These are phyloP conservation scores for Rhodotorula sp. DNA, from an alignment of 1,284 basidiomycete species.

Conservation along the genomic window DNA sequence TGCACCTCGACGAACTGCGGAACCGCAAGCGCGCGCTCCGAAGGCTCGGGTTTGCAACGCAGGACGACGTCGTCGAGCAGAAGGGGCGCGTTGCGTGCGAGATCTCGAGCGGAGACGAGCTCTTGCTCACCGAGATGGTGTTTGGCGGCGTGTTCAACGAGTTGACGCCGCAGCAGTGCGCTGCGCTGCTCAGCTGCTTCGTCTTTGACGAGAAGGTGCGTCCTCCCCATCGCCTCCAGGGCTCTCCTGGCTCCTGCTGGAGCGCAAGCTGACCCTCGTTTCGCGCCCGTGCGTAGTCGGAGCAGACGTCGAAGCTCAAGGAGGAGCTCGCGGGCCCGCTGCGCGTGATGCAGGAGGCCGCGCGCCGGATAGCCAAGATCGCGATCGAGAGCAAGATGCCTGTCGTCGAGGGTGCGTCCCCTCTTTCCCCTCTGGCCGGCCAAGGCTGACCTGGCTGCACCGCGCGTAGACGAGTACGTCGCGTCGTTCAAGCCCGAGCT, in stretches of 20 bases:
- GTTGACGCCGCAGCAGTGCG: constrained; percentile 86
- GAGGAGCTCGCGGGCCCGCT: constrained; percentile 91
- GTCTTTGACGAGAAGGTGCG: constrained; percentile 95
- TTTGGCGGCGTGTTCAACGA: constrained; percentile 96
- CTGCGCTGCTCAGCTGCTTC: constrained; percentile 90
- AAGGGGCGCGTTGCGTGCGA: constrained; percentile 99
- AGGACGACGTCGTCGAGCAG: constrained; percentile 92
- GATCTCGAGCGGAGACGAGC: constrained; percentile 94
- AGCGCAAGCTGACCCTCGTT: not conserved
- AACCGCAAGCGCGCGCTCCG: constrained; percentile 91
- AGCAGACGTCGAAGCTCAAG: constrained; percentile 79
- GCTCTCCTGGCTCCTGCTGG: not conserved
- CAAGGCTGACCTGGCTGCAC: not conserved
- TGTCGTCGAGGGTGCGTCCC: constrained; percentile 66
- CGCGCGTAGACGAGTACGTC: constrained; percentile 75
- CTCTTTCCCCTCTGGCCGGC: not conserved
- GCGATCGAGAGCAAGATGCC: constrained; percentile 88
- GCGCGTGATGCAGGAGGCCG: constrained; percentile 92
- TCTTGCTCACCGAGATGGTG: constrained; percentile 93
- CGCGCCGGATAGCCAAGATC: constrained; percentile 90
- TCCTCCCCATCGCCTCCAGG: not conserved
- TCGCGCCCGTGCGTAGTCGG: constrained; percentile 64
- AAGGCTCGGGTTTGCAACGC: constrained; percentile 83
- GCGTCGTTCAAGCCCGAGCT: constrained; percentile 95
- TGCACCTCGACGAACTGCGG: constrained; percentile 97